Conservation (phyloP, 2,329 filamentous ascomycete species). For the Endocalyx cinctus region DNA sequence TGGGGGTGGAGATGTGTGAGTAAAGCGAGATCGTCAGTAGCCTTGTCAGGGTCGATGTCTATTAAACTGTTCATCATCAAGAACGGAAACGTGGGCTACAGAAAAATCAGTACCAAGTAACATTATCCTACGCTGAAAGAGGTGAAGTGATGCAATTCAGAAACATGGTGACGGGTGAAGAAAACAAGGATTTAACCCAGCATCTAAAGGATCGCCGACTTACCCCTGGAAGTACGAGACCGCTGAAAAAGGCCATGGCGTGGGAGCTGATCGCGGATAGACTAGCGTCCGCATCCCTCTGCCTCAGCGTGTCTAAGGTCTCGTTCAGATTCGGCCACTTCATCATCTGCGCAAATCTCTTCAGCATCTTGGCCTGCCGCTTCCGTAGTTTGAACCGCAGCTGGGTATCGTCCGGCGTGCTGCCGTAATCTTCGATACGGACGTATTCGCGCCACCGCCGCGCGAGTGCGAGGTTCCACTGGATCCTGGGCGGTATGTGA, state of each 20-base stretch:
- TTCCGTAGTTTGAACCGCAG: constrained; percentile 62
- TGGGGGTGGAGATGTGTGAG: constrained; percentile 65
- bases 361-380: constrained; percentile 64
- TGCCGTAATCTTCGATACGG: constrained; percentile 57
- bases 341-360: constrained; percentile 64
- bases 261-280: constrained; percentile 62
- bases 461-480: constrained; percentile 70
- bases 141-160: too few species aligned
- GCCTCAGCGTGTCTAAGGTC: constrained; percentile 58
- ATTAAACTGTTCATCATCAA: constrained; percentile 75
- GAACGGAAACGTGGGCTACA: constrained; percentile 60
- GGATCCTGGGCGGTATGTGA: constrained; percentile 65
- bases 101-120: constrained; percentile 10
- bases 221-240: constrained; percentile 65
- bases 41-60: constrained; percentile 66
- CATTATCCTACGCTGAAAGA: too few species aligned
- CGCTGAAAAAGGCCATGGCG: constrained; percentile 73
- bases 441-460: constrained; percentile 69
- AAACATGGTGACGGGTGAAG: neutral
- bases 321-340: constrained; percentile 72
- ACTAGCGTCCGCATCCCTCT: constrained; percentile 53
- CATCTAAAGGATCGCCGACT: constrained; percentile 34
- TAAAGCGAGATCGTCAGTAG: constrained; percentile 59
- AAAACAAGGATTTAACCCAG: neutral
- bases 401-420: constrained; percentile 50